These are phyloP conservation scores for Acacia crassicarpa DNA, from an alignment of 306 rosid genomes.

Conservation along the genomic window DNA sequence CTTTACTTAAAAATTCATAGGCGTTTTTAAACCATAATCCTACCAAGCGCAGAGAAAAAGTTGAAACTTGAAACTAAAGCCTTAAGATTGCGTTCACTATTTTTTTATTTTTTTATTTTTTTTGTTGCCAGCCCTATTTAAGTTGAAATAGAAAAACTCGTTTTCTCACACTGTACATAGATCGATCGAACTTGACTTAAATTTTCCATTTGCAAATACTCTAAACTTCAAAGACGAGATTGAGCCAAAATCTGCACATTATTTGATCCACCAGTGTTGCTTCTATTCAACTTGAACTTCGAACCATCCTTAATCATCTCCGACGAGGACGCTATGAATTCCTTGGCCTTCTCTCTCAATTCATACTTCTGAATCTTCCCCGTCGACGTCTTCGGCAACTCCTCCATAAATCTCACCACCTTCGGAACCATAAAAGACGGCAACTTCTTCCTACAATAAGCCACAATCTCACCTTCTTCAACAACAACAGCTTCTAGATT, in stretches of 20 bases:
- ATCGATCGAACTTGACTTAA: background rate
- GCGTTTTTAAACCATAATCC: no score
- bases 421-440: slow-evolving; percentile 35
- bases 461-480: slow-evolving; percentile 26
- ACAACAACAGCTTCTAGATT: background rate
- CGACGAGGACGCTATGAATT: background rate
- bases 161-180: background rate
- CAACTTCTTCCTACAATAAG: slow-evolving; percentile 23
- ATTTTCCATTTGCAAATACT: background rate
- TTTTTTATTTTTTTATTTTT: no score
- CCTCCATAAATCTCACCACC: slow-evolving; percentile 27
- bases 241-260: slow-evolving; percentile 22
- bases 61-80: no score
- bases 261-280: background rate
- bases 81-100: no score
- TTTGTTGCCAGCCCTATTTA: no score
- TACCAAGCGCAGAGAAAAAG: no score
- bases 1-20: no score
- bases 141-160: background rate
- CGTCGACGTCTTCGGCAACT: slow-evolving; percentile 36
- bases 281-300: background rate
- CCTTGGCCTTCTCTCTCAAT: slow-evolving; percentile 25
- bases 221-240: slow-evolving; percentile 44
- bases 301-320: background rate
- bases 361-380: slow-evolving; percentile 37